These are phyloP conservation scores for Pythium aristosporum DNA, from an alignment of 352 stramenopile species.

Conservation along the genomic window DNA sequence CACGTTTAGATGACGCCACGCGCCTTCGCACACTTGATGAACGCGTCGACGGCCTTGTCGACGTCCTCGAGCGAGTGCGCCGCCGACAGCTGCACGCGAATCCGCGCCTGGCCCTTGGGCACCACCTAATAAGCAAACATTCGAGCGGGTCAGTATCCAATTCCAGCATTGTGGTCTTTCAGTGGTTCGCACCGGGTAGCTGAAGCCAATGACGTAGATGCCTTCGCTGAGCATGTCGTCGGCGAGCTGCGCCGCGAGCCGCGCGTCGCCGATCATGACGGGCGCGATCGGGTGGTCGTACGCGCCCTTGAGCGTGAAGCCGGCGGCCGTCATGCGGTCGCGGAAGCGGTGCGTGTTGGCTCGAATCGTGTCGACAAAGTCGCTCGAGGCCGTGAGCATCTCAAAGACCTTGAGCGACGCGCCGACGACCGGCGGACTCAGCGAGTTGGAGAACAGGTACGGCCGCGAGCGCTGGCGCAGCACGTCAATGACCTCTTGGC, in stretches of 20 bases:
- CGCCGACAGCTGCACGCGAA: conserved; percentile 91
- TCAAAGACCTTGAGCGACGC: conserved; percentile 93
- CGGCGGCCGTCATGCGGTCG: conserved; percentile 87
- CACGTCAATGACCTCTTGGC: conserved; percentile 90
- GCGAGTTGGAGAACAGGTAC: conserved; percentile 94
- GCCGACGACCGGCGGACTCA: conserved; percentile 91
- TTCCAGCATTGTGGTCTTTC: not conserved
- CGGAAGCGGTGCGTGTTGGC: conserved; percentile 91
- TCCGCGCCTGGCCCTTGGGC: conserved; percentile 90
- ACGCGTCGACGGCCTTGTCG: conserved; percentile 90
- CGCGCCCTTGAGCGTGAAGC: conserved; percentile 89
- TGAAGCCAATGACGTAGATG: conserved; percentile 96
- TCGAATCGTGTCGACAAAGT: conserved; percentile 87
- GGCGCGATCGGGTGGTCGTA: conserved; percentile 89
- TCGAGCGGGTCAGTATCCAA: not conserved
- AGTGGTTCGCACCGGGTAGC: conserved; percentile 75
- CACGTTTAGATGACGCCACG: conserved; percentile 56
- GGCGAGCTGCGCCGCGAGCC: conserved; percentile 85
- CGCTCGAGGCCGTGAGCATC: conserved; percentile 86
- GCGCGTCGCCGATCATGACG: conserved; percentile 92
- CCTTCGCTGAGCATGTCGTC: conserved; percentile 92
- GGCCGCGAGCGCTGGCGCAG: conserved; percentile 88
- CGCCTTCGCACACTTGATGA: conserved; percentile 89
- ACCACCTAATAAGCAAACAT: conserved; percentile 61
- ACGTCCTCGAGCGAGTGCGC: conserved; percentile 92